Evolutionary conservation across 768 basidiomycete genomes (phyloP).

Genomic region (Collybia mongolica): DNA sequence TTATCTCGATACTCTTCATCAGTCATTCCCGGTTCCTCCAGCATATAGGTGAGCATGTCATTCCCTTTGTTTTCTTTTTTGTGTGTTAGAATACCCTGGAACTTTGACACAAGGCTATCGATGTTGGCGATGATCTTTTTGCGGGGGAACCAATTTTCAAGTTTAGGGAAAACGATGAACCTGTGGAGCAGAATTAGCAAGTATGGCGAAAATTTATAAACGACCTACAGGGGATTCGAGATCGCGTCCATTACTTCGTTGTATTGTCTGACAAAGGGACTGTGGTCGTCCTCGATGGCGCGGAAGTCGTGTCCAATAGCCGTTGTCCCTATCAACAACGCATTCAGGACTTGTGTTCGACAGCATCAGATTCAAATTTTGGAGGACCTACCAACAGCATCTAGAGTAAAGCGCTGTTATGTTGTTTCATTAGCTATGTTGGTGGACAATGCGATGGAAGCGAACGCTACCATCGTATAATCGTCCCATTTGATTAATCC

Average conservation of each 20-base stretch:
- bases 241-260: slow-evolving; percentile 20
- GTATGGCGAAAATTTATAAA: slow-evolving; percentile 4
- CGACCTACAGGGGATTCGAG: slow-evolving; percentile 17
- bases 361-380: not conserved
- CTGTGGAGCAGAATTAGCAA: not conserved
- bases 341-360: not conserved
- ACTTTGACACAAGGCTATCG: slow-evolving; percentile 13
- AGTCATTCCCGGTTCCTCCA: slow-evolving; percentile 7
- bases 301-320: slow-evolving; percentile 21
- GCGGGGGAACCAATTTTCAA: slow-evolving; percentile 16
- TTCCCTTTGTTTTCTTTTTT: slow-evolving; percentile 19
- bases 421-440: no score
- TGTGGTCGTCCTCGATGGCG: slow-evolving; percentile 15
- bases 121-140: slow-evolving; percentile 12
- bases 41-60: slow-evolving; percentile 22
- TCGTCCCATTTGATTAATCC: slow-evolving; percentile 19
- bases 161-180: no score
- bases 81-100: slow-evolving; percentile 11
- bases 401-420: not conserved
- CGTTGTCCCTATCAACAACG: slow-evolving; percentile 13
- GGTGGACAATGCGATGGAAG: no score
- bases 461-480: slow-evolving; percentile 1
- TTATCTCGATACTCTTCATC: not conserved
- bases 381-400: not conserved
- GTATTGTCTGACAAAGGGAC: slow-evolving; percentile 19